Base-by-base conservation (phyloP, 306 rosid species). In the Pterocarpus santalinus region DNA sequence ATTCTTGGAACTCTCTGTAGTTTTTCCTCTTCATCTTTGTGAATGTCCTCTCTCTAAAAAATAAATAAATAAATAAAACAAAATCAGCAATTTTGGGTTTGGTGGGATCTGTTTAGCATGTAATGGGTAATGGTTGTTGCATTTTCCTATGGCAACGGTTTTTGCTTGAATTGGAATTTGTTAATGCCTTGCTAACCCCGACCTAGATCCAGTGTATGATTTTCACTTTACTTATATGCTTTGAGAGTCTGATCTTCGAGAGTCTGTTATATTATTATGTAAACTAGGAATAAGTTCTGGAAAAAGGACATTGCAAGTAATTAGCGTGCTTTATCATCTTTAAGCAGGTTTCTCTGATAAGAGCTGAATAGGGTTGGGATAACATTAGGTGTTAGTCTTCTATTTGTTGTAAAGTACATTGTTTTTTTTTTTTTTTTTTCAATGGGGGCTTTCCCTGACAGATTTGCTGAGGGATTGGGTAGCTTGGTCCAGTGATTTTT, bases 161-260 rank as follows among this genome's bases (percentile, higher is more conserved):
- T 22, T 22, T 22, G 28, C 28, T 22, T 0, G 28, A 22, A 22
- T 22, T 22, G 28, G 28, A 22, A 22, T 22, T 22, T 22, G 28
- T 22, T 22, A 22, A 22, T 22, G 28, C 28, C 28, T 22, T 22
- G 28, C 28, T 1, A 22, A 22, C 28, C 28, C 28, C 28, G 28
- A 22, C 28, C 1, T 22, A 22, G 0, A 22, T 22, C 28, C 28
- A 22, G 28, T 93, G 97, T 93, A 85, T 35, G 92, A 62, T 83
- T 73, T 52, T 58, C 61, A n/a, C 65, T 72, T 63, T 44, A 63
- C 53, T 56, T 64, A 41, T 77, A 30, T 69, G 74, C 15, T 76
- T 80, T 73, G 34, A 9, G 72, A 72, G 32, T 76, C 60, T 77
- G 67, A 7, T 65, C 68, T 69, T 78, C 13, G 22, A 39, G 6